Evolutionary conservation across 768 basidiomycete species (phyloP).

Genomic region (Tylopilus balloui): DNA sequence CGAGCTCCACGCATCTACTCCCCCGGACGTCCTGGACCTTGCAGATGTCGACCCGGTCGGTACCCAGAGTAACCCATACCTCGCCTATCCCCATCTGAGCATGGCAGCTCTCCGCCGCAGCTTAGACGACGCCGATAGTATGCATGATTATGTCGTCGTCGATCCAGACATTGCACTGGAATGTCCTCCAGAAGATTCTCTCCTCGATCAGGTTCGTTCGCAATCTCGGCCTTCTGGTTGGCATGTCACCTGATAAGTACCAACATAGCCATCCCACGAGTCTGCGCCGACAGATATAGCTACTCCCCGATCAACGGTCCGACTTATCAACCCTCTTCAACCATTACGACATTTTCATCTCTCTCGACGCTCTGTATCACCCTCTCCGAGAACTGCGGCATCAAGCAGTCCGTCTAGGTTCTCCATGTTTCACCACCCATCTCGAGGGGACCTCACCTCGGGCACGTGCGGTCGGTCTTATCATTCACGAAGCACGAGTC

Average conservation of each 20-base stretch:
- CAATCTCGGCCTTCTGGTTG: conserved; percentile 15
- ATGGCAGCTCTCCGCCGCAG: conserved; percentile 26
- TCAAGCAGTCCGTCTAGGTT: conserved; percentile 37
- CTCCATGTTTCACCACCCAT: conserved; percentile 40
- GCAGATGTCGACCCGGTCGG: conserved; percentile 25
- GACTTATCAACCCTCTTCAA: conserved; percentile 34
- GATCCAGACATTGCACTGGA: conserved; percentile 31
- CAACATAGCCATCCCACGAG: conserved; percentile 23
- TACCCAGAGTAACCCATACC: conserved; percentile 37
- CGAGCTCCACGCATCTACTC: conserved; percentile 33
- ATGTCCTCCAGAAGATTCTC: conserved; percentile 17
- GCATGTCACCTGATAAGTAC: conserved; percentile 15
- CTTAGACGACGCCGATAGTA: conserved; percentile 32
- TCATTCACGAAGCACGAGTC: conserved; percentile 49
- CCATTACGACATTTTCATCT: conserved; percentile 41
- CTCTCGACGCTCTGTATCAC: conserved; percentile 40
- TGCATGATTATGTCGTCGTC: conserved; percentile 41
- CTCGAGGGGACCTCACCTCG: conserved; percentile 26
- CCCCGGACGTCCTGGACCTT: conserved; percentile 18
- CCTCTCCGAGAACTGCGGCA: conserved; percentile 36
- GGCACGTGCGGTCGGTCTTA: conserved; percentile 27
- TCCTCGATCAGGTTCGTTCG: conserved; percentile 28
- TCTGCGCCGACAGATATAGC: conserved; percentile 21
- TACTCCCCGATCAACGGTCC: conserved; percentile 32
- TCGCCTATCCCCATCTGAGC: conserved; percentile 38